These are phyloP conservation scores for Triangularia setosa DNA, from an alignment of 2,329 filamentous ascomycete species.

Conservation along the genomic window DNA sequence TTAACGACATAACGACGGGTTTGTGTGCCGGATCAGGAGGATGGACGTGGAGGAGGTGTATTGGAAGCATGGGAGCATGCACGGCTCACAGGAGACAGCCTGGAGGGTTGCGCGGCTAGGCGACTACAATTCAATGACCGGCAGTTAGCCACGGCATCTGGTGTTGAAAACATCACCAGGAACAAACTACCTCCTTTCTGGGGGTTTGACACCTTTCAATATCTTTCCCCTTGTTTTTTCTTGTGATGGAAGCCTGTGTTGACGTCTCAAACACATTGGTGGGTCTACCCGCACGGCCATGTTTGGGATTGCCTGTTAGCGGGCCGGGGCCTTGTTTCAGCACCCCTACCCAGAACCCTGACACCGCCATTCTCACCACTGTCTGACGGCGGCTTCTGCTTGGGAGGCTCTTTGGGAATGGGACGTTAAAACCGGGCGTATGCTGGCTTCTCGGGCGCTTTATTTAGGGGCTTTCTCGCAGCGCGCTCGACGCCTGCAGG, in stretches of 20 bases:
- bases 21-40: constrained; percentile 5
- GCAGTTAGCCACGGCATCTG: constrained; percentile 17
- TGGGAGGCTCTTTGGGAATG: constrained; percentile 10
- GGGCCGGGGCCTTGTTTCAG: constrained; percentile 37
- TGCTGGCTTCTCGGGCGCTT: background rate
- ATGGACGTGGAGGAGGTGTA: background rate
- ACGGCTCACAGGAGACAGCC: constrained; percentile 13
- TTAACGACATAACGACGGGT: background rate
- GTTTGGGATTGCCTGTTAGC: constrained; percentile 30
- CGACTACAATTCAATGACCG: constrained; percentile 19
- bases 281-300: constrained; percentile 27
- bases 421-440: constrained; percentile 20
- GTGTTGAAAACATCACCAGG: constrained; percentile 12
- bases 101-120: constrained; percentile 13
- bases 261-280: constrained; percentile 29
- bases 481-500: background rate
- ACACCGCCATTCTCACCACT: constrained; percentile 11
- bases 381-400: constrained; percentile 6
- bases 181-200: constrained; percentile 7
- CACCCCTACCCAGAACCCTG: constrained; percentile 20
- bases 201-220: constrained; percentile 7
- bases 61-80: constrained; percentile 9
- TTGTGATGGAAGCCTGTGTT: constrained; percentile 18
- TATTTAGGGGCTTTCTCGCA: background rate
- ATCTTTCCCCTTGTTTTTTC: constrained; percentile 6